Conservation (phyloP, 768 basidiomycete genomes). For the Lyophyllum semitale region DNA sequence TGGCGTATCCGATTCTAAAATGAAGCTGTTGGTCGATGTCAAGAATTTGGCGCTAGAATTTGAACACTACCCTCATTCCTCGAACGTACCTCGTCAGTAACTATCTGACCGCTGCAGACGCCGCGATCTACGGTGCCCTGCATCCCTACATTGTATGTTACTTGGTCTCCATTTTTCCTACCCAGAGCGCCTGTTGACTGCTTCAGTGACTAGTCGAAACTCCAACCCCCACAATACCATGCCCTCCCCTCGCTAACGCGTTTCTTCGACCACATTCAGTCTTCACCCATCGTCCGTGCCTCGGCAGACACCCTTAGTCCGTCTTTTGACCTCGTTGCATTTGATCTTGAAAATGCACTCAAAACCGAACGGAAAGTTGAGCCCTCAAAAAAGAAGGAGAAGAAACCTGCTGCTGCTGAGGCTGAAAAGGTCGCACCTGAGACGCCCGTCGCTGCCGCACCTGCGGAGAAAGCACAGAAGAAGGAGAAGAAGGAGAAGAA, state of each 20-base stretch:
- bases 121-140: slow-evolving; percentile 87
- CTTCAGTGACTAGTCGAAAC: slow-evolving; percentile 53
- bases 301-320: slow-evolving; percentile 52
- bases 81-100: slow-evolving; percentile 87
- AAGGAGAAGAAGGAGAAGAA: slow-evolving; percentile 66
- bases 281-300: slow-evolving; percentile 58
- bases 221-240: slow-evolving; percentile 74
- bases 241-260: slow-evolving; percentile 82
- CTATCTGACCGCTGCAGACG: slow-evolving; percentile 86
- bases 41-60: slow-evolving; percentile 45
- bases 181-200: background rate
- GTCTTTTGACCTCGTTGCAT: slow-evolving; percentile 55
- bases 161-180: background rate
- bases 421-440: slow-evolving; percentile 30
- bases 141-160: slow-evolving; percentile 76
- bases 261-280: slow-evolving; percentile 95
- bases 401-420: slow-evolving; percentile 37
- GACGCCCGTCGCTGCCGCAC: slow-evolving; percentile 25
- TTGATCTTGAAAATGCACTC: slow-evolving; percentile 81
- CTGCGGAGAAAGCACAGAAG: slow-evolving; percentile 40
- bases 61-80: slow-evolving; percentile 71
- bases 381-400: slow-evolving; percentile 77
- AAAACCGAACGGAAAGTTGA: slow-evolving; percentile 71
- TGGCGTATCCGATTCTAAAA: background rate
- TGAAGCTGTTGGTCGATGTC: background rate